Evolutionary conservation across 352 stramenopile species (phyloP), one percentile per base, ranked within the genome.

Genomic region (Phytopythium litorale): DNA sequence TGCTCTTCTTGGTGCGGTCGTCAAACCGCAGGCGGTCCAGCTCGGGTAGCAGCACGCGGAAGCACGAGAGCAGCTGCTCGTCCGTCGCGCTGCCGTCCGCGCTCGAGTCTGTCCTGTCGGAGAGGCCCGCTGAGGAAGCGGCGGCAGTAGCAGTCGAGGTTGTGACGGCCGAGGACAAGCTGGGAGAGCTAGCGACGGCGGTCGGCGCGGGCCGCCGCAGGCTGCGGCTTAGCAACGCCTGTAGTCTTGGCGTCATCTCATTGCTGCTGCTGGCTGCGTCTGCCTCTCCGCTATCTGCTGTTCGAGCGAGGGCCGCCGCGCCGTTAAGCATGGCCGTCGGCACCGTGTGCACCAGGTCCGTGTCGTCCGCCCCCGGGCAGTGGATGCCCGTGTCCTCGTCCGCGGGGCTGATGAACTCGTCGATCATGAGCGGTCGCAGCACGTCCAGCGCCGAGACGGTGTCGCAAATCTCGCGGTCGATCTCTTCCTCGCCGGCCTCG

Each of bases 1-100:
- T 85, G 46, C 76, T 84, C 53, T 76, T 82, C 67, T 84, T 84
- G 25, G 76, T 77, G 63, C 81, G 76, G 40, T 84, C 76, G 35
- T 84, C 76, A 49, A 84, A 84, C 21, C 76, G 71, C 35, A 84
- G 64, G 61, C 76, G 73, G 59, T 84, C 76, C 42, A 84, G 62
- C 50, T 84, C 76, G 4, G 73, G 76, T 19, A 84, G 73, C 54
- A 84, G 53, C 57, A 80, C 43, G 37, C 76, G 81, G 51, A 84
- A 78, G 50, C 71, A 73, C 55, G 69, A 71, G 16, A 84, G 60
- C 33, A 84, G 68, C 56, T 84, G 73, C 58, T 84, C 73, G 56
- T 81, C 79, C 7, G 66, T 77, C 42, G 68, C 65, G 30, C 67
- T 68, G 8, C 55, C 49, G 40, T 79, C 62, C 18, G 40, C 4